These are phyloP conservation scores for Centrapalus pauciflorus DNA, from an alignment of 129 eudicot genomes.

Conservation along the genomic window DNA sequence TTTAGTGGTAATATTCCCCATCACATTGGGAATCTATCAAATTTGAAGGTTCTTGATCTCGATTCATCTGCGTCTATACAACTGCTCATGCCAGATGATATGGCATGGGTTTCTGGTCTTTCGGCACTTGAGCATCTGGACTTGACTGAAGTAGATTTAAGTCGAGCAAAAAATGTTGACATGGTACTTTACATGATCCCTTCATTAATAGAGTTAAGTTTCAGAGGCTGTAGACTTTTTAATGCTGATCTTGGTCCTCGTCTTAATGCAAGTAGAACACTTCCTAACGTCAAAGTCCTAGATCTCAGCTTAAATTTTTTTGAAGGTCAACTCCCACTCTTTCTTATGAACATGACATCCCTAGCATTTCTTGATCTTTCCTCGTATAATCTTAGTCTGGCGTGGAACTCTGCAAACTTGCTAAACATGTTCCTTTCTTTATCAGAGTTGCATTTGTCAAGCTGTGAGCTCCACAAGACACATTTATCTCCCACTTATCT, in stretches of 20 bases:
- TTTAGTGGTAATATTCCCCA: conserved; percentile 20
- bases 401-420: too few relatives aligned
- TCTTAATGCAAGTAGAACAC: background rate
- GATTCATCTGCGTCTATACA: too few relatives aligned
- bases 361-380: background rate
- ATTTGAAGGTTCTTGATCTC: conserved; percentile 25
- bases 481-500: too few relatives aligned
- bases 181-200: background rate
- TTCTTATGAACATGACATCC: background rate
- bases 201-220: background rate
- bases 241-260: background rate
- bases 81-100: background rate
- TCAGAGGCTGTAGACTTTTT: background rate
- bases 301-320: background rate
- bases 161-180: background rate
- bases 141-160: background rate
- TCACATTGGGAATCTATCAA: conserved; percentile 29
- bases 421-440: too few relatives aligned
- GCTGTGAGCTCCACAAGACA: too few relatives aligned
- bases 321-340: background rate
- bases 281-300: background rate
- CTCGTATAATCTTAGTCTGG: too few relatives aligned
- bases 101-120: too few relatives aligned
- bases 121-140: background rate
- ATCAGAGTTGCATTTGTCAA: too few relatives aligned